Conservation (phyloP, 768 basidiomycete species). For the Phylloporus rhodoxanthus region DNA sequence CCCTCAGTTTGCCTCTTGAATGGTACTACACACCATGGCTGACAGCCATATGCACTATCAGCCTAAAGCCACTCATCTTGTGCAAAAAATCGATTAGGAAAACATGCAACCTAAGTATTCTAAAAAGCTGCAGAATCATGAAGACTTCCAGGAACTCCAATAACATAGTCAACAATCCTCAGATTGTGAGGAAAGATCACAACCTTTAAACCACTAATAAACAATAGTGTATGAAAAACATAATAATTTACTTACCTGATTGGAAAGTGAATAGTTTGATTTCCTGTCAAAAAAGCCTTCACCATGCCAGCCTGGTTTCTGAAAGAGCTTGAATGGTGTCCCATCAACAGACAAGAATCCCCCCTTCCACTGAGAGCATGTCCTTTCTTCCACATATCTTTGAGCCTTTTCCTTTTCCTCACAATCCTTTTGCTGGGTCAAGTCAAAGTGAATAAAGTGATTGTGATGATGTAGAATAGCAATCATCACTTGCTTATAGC, state of each 20-base stretch:
- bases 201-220: background rate
- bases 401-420: background rate
- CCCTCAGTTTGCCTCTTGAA: constrained; percentile 19
- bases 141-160: constrained; percentile 8
- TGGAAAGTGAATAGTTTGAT: constrained; percentile 15
- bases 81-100: constrained; percentile 1
- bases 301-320: constrained; percentile 9
- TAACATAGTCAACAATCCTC: constrained; percentile 7
- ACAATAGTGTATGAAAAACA: background rate
- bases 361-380: background rate
- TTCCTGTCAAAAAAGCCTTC: constrained; percentile 17
- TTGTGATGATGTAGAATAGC: no score
- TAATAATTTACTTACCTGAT: constrained; percentile 8
- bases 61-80: constrained; percentile 10
- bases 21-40: constrained; percentile 20
- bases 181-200: background rate
- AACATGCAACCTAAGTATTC: background rate
- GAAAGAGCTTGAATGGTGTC: constrained; percentile 9
- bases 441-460: no score
- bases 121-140: constrained; percentile 7
- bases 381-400: background rate
- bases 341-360: constrained; percentile 11
- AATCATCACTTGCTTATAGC: no score
- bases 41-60: constrained; percentile 4
- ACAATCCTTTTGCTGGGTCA: background rate